Evolutionary conservation across 225 moss, liverwort and hornwort genomes (phyloP).

Genomic region (Thuidium tamariscinum): DNA sequence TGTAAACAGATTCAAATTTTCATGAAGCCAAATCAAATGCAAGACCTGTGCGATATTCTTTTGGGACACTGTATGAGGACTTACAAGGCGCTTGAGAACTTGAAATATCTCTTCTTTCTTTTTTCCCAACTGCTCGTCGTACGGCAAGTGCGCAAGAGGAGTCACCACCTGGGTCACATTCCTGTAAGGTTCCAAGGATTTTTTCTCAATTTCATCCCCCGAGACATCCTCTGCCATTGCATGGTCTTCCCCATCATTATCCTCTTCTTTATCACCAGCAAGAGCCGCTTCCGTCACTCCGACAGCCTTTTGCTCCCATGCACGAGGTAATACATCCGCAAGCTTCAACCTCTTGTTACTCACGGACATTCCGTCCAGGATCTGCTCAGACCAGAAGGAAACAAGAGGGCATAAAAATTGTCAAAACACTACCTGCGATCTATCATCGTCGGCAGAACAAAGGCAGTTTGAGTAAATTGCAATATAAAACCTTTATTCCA

Average conservation of each 20-base stretch:
- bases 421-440: neutral
- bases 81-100: slow-evolving; percentile 90
- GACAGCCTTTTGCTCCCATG: slow-evolving; percentile 72
- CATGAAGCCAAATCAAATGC: neutral
- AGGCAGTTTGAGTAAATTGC: neutral
- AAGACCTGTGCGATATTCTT: neutral
- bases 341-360: slow-evolving; percentile 62
- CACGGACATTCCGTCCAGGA: slow-evolving; percentile 66
- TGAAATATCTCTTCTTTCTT: slow-evolving; percentile 75
- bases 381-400: slow-evolving; percentile 31
- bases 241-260: slow-evolving; percentile 8
- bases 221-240: slow-evolving; percentile 33
- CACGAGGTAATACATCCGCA: slow-evolving; percentile 76
- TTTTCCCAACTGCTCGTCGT: slow-evolving; percentile 70
- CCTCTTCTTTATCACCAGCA: slow-evolving; percentile 24
- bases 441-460: neutral
- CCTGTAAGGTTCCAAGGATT: slow-evolving; percentile 40
- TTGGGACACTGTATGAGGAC: neutral
- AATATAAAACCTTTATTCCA: neutral
- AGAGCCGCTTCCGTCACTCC: slow-evolving; percentile 27
- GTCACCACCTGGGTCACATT: slow-evolving; percentile 92
- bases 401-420: neutral
- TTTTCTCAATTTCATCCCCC: slow-evolving; percentile 34
- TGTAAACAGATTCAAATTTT: neutral
- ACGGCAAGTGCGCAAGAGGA: slow-evolving; percentile 64